phyloP scores from a whole-genome alignment of 768 basidiomycete species.

The Rhizopogon salebrosus region DNA sequence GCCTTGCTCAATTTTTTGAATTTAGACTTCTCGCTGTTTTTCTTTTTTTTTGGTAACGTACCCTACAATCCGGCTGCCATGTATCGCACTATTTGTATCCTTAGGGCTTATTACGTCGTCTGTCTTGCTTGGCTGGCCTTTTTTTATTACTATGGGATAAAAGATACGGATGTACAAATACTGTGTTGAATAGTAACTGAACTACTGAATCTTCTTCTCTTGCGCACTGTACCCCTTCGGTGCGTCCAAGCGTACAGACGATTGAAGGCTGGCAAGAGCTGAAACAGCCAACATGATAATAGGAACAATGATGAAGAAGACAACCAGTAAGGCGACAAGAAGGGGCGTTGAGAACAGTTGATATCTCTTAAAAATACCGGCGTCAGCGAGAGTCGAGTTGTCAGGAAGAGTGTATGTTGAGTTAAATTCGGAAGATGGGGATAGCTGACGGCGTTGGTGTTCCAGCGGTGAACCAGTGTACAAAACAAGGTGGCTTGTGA shows the following conservation, averaged over 20 bases:
- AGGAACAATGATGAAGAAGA: slow-evolving; percentile 65
- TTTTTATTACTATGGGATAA: background rate
- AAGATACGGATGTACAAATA: slow-evolving; percentile 7
- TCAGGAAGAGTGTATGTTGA: slow-evolving; percentile 18
- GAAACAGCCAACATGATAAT: slow-evolving; percentile 57
- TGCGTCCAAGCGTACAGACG: slow-evolving; percentile 54
- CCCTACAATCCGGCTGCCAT: slow-evolving; percentile 11
- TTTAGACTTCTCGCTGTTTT: slow-evolving; percentile 4
- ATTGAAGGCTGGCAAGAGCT: slow-evolving; percentile 71
- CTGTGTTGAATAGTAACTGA: slow-evolving; percentile 10
- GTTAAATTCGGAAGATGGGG: slow-evolving; percentile 23
- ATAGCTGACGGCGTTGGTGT: slow-evolving; percentile 37
- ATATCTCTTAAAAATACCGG: slow-evolving; percentile 67
- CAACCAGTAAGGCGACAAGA: slow-evolving; percentile 59
- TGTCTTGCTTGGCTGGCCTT: slow-evolving; percentile 1
- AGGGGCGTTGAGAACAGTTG: slow-evolving; percentile 75
- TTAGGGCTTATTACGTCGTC: slow-evolving; percentile 22
- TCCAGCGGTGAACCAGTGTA: slow-evolving; percentile 50
- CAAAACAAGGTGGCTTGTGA: slow-evolving; percentile 62
- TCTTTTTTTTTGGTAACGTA: slow-evolving; percentile 1
- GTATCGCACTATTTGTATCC: slow-evolving; percentile 19
- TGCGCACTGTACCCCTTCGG: slow-evolving; percentile 63
- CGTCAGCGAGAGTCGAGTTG: slow-evolving; percentile 37
- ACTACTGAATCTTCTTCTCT: slow-evolving; percentile 75
- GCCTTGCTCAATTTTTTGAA: slow-evolving; percentile 3